Percentiles rank a stretch among this genome's conserved stretches.
Conservation (phyloP, 2,329 filamentous ascomycete species). For the Fusarium buharicum region DNA sequence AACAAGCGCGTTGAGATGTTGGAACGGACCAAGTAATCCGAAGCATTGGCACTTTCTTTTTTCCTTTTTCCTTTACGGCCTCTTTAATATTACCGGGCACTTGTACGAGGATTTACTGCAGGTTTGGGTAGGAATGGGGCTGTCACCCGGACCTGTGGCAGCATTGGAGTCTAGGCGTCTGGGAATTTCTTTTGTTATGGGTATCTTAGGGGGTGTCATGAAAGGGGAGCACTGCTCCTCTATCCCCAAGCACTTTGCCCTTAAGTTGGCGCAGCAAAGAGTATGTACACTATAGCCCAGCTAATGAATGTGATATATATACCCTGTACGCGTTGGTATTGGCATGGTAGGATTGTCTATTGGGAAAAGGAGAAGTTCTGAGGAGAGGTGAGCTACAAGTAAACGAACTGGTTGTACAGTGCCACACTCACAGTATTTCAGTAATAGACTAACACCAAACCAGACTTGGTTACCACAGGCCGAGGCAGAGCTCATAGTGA, state of each 20-base stretch:
- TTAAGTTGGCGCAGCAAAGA: neutral
- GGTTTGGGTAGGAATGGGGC: slow-evolving; percentile 24
- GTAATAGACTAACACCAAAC: too few species aligned
- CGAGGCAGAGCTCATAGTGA: slow-evolving; percentile 9
- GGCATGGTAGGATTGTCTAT: too few species aligned
- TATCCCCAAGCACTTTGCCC: neutral
- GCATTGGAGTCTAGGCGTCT: slow-evolving; percentile 37
- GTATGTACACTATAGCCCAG: slow-evolving; percentile 25
- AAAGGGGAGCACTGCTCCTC: slow-evolving; percentile 4
- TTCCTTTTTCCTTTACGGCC: slow-evolving; percentile 11
- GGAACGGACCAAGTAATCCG: slow-evolving; percentile 52
- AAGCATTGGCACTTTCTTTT: neutral
- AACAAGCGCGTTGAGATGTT: slow-evolving; percentile 69
- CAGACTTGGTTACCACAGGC: too few species aligned
- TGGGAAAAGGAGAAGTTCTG: too few species aligned
- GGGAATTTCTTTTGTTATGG: slow-evolving; percentile 23
- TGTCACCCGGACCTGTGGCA: slow-evolving; percentile 14
- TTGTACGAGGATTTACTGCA: slow-evolving; percentile 19
- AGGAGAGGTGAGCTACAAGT: neutral
- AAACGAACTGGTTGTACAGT: too few species aligned
- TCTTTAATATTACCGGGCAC: slow-evolving; percentile 22
- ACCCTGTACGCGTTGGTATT: too few species aligned
- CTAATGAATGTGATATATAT: slow-evolving; percentile 26
- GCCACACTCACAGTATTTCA: too few species aligned
- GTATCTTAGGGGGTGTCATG: slow-evolving; percentile 6